A percentile compares a stretch with the other conserved stretches of the same genome.
Evolutionary conservation across 768 basidiomycete species (phyloP).

Genomic region (Boletus patriciae): DNA sequence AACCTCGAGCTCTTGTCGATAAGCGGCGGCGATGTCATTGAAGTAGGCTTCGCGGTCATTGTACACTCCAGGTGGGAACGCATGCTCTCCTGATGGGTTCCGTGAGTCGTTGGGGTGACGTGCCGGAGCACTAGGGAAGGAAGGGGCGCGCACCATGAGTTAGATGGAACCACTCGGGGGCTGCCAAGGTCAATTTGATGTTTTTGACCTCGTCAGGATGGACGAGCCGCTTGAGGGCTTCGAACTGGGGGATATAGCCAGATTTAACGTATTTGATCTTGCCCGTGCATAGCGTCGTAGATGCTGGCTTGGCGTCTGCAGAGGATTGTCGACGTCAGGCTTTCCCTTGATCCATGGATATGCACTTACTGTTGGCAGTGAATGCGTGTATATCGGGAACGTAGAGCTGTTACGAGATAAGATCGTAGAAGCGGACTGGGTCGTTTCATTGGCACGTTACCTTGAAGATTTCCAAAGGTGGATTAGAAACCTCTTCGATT

Average conservation of each 20-base stretch:
- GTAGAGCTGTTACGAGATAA: slow-evolving; percentile 19
- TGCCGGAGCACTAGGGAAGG: background rate
- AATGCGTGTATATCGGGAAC: slow-evolving; percentile 28
- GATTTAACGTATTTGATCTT: slow-evolving; percentile 63
- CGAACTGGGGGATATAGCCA: slow-evolving; percentile 65
- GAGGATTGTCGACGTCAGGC: background rate
- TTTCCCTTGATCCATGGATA: background rate
- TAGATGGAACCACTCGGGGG: slow-evolving; percentile 72
- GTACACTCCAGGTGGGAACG: slow-evolving; percentile 22
- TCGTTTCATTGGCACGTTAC: background rate
- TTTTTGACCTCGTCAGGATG: slow-evolving; percentile 59
- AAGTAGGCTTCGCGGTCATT: slow-evolving; percentile 43
- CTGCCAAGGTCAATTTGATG: slow-evolving; percentile 71
- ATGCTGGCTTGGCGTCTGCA: slow-evolving; percentile 23
- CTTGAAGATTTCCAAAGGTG: slow-evolving; percentile 29
- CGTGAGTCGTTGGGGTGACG: background rate
- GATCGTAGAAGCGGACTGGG: background rate
- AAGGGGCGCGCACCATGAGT: slow-evolving; percentile 49
- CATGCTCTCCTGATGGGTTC: slow-evolving; percentile 19
- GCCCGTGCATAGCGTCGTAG: slow-evolving; percentile 40
- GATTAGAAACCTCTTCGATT: slow-evolving; percentile 22
- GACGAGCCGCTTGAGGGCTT: slow-evolving; percentile 57
- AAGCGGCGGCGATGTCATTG: slow-evolving; percentile 47
- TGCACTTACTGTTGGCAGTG: slow-evolving; percentile 15
- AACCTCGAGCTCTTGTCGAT: slow-evolving; percentile 44